Evolutionary conservation across 768 basidiomycete genomes (phyloP).

Genomic region (Mycena olivaceomarginata): DNA sequence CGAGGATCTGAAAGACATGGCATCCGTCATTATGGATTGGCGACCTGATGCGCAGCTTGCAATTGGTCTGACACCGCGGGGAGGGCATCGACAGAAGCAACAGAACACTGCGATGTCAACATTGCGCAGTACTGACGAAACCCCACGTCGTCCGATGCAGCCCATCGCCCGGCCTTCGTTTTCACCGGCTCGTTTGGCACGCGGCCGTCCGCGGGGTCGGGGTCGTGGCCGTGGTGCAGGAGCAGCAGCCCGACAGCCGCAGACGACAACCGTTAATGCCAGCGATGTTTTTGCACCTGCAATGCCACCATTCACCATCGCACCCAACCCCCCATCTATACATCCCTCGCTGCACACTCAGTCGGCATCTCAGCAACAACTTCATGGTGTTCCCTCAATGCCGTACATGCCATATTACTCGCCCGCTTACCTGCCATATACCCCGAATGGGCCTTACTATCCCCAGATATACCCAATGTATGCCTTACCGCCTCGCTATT

Average conservation of each 20-base stretch:
- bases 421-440: slow-evolving; percentile 1
- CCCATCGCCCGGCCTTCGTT: slow-evolving; percentile 21
- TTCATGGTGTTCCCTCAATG: too few species aligned
- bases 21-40: too few species aligned
- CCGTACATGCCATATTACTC: slow-evolving; percentile 10
- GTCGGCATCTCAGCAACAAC: too few species aligned
- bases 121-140: background rate
- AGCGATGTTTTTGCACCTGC: slow-evolving; percentile 1
- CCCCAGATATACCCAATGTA: slow-evolving; percentile 20
- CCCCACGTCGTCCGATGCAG: slow-evolving; percentile 1
- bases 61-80: slow-evolving; percentile 1
- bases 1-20: too few species aligned
- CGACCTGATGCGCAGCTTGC: too few species aligned
- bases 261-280: background rate
- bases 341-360: too few species aligned
- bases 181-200: slow-evolving; percentile 2
- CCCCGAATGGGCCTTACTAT: background rate
- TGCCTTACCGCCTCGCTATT: slow-evolving; percentile 14
- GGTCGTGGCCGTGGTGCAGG: slow-evolving; percentile 12
- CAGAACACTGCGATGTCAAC: background rate
- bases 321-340: background rate
- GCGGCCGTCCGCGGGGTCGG: background rate
- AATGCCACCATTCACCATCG: background rate
- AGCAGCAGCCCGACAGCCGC: slow-evolving; percentile 3
- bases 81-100: background rate